phyloP scores from a whole-genome alignment of 108 stramenopile species.

The Fragilariopsis cylindrus region DNA sequence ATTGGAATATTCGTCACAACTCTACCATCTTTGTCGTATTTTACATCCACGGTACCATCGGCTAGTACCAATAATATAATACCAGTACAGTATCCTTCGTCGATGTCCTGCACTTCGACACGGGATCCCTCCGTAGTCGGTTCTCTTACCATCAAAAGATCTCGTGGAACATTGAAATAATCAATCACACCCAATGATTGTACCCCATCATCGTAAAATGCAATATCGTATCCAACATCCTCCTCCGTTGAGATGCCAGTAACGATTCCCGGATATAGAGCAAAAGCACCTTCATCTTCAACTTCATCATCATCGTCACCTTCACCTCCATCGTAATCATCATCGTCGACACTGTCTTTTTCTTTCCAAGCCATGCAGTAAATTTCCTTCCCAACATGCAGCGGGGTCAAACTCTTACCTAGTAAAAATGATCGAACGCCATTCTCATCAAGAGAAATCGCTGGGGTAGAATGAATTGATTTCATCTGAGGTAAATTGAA shows the following conservation, averaged over 20 bases:
- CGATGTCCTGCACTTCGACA: conserved; percentile 22
- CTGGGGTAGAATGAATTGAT: neutral
- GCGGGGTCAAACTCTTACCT: neutral
- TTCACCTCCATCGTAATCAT: neutral
- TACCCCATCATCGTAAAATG: conserved; percentile 28
- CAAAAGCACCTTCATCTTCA: neutral
- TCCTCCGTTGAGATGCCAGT: conserved; percentile 4
- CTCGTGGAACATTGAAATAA: neutral
- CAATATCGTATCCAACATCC: conserved; percentile 19
- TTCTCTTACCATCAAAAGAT: neutral
- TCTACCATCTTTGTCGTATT: conserved; percentile 29
- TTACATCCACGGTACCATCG: conserved; percentile 27
- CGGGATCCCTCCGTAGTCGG: conserved; percentile 23
- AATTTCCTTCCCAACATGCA: conserved; percentile 2
- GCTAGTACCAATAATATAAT: conserved; percentile 24
- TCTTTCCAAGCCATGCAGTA: neutral
- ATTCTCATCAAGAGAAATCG: neutral
- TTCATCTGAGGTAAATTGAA: neutral
- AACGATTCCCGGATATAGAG: conserved; percentile 3
- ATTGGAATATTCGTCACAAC: conserved; percentile 17
- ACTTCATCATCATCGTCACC: neutral
- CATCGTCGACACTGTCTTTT: conserved; percentile 1
- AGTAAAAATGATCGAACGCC: conserved; percentile 1
- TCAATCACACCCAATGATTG: neutral
- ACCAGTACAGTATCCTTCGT: conserved; percentile 23